These are phyloP conservation scores for Raffaelea arxii DNA, from an alignment of 2,329 filamentous ascomycete species.

Conservation along the genomic window DNA sequence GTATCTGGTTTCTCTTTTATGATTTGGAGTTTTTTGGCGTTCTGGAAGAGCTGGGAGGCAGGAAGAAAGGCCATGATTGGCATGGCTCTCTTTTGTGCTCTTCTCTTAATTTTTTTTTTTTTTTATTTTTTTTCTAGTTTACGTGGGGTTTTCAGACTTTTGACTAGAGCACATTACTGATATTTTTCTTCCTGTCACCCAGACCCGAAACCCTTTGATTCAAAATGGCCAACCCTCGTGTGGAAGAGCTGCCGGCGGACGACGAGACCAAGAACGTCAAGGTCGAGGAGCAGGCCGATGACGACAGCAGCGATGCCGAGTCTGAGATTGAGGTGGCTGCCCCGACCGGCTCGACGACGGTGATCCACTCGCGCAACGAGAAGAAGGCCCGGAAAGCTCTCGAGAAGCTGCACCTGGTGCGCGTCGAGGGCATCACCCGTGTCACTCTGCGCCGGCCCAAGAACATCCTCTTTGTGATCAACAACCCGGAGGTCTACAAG, in stretches of 20 bases:
- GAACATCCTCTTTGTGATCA: constrained; percentile 99
- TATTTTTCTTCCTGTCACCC: neutral
- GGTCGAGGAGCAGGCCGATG: constrained; percentile 63
- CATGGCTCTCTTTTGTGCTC: neutral
- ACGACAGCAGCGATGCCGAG: constrained; percentile 59
- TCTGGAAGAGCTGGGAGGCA: too few relatives aligned
- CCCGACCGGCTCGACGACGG: constrained; percentile 68
- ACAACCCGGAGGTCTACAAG: constrained; percentile 99
- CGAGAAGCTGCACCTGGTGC: constrained; percentile 94
- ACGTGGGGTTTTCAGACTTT: too few relatives aligned
- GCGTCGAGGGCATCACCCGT: constrained; percentile 92
- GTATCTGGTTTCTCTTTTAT: too few relatives aligned
- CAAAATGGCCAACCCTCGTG: constrained; percentile 93
- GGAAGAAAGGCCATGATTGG: neutral
- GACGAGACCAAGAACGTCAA: constrained; percentile 77
- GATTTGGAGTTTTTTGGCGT: too few relatives aligned
- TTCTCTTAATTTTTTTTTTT: neutral
- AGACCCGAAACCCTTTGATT: neutral
- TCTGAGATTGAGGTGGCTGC: constrained; percentile 68
- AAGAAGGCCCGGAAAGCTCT: constrained; percentile 99
- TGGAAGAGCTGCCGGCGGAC: constrained; percentile 96
- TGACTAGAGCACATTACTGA: too few relatives aligned
- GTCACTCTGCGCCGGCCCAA: constrained; percentile 97
- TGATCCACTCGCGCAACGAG: constrained; percentile 98
- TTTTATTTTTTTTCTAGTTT: neutral